Evolutionary conservation across 805 yeast genomes (phyloP).

Genomic region (Ogataea methanolica): DNA sequence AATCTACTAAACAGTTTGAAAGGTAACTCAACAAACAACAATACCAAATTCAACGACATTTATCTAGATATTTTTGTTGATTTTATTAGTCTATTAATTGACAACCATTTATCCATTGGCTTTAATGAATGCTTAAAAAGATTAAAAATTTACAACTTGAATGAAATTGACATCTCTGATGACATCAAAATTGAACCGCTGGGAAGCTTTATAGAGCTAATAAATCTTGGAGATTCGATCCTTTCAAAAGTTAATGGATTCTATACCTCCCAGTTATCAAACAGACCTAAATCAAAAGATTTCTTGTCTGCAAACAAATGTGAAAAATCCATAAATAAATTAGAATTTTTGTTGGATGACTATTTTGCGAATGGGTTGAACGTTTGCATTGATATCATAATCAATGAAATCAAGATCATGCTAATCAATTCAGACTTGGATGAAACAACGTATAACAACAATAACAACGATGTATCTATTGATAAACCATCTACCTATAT

Average conservation of each 20-base stretch:
- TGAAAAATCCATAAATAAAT: conserved; percentile 53
- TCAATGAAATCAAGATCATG: conserved; percentile 56
- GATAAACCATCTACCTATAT: conserved; percentile 52
- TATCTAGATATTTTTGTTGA: conserved; percentile 64
- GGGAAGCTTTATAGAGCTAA: conserved; percentile 81
- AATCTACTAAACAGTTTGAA: conserved; percentile 51
- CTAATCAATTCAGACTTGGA: conserved; percentile 18
- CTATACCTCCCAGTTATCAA: conserved; percentile 75
- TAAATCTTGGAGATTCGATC: conserved; percentile 87
- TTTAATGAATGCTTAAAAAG: conserved; percentile 75
- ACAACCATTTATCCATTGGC: conserved; percentile 77
- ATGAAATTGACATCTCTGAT: conserved; percentile 9
- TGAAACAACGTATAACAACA: conserved; percentile 47
- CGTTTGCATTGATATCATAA: conserved; percentile 84
- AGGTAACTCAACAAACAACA: conserved; percentile 24
- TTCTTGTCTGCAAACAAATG: conserved; percentile 73
- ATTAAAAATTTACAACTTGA: conserved; percentile 56
- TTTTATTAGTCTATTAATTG: conserved; percentile 58
- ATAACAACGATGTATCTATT: not conserved
- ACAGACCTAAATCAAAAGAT: conserved; percentile 57
- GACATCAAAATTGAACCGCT: conserved; percentile 66
- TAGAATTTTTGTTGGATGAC: conserved; percentile 79
- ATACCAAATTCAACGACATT: conserved; percentile 28
- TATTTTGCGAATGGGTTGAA: conserved; percentile 91
- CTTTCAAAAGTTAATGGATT: conserved; percentile 90